phyloP scores from a whole-genome alignment of 2,329 filamentous ascomycete genomes.

The Cladosporium sp. region DNA sequence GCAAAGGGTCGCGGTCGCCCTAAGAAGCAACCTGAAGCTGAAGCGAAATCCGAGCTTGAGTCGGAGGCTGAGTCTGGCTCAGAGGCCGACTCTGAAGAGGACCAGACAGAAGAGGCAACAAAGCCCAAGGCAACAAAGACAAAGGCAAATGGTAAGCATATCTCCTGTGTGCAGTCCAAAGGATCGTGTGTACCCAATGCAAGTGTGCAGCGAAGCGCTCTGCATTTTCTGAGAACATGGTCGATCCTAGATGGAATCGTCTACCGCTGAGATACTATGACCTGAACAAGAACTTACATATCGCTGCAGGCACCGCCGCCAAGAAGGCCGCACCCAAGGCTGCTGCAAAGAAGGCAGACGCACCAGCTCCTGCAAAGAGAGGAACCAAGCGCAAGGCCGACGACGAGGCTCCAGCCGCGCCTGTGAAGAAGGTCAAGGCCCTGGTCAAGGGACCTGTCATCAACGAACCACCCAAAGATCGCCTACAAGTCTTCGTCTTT shows the following conservation, averaged over 20 bases:
- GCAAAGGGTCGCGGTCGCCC: slow-evolving; percentile 15
- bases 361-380: slow-evolving; percentile 16
- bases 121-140: slow-evolving; percentile 7
- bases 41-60: neutral
- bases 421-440: slow-evolving; percentile 29
- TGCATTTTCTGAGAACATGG: neutral
- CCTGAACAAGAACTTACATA: slow-evolving; percentile 18
- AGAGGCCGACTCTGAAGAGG: slow-evolving; percentile 2
- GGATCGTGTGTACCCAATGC: neutral
- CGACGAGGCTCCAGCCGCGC: slow-evolving; percentile 23
- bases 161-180: neutral
- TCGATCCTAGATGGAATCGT: neutral
- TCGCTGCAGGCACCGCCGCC: slow-evolving; percentile 18
- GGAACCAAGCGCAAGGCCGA: slow-evolving; percentile 27
- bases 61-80: slow-evolving; percentile 7
- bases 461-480: slow-evolving; percentile 60
- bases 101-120: neutral
- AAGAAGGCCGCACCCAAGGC: slow-evolving; percentile 24
- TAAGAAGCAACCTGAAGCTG: neutral
- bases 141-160: slow-evolving; percentile 11
- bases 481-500: slow-evolving; percentile 73
- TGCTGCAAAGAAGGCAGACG: slow-evolving; percentile 17
- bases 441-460: slow-evolving; percentile 41
- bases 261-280: slow-evolving; percentile 16
- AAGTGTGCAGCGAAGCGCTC: neutral